Evolutionary conservation across 2,329 filamentous ascomycete genomes (phyloP).

Genomic region (Hypoxylon sp.): DNA sequence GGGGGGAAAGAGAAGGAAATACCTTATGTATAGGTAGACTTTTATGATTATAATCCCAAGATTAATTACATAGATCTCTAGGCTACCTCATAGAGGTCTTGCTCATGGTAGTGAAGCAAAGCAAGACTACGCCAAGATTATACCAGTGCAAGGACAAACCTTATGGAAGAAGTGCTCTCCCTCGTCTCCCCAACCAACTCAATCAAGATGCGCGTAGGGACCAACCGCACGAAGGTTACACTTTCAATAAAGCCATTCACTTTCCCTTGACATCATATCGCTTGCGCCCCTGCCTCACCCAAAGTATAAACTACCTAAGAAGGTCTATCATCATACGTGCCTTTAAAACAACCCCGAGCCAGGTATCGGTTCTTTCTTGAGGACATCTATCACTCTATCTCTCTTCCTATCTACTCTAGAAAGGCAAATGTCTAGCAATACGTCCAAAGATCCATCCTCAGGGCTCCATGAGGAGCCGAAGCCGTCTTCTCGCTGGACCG

Average conservation of each 20-base stretch:
- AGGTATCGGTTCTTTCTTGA: neutral
- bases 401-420: neutral
- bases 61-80: neutral
- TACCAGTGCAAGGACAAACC: conserved; percentile 19
- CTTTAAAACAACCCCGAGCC: neutral
- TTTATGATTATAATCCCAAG: neutral
- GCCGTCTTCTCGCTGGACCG: conserved; percentile 28
- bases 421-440: conserved; percentile 10
- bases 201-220: conserved; percentile 3
- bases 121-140: conserved; percentile 1
- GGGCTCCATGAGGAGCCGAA: neutral
- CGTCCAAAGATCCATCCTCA: neutral
- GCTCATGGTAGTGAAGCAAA: neutral
- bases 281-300: neutral
- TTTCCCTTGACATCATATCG: conserved; percentile 21
- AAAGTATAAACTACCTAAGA: neutral
- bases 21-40: neutral
- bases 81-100: neutral
- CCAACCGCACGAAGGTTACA: conserved; percentile 11
- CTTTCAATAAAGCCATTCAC: conserved; percentile 8
- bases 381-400: neutral
- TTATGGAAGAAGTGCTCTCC: conserved; percentile 5
- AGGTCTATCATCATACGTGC: neutral
- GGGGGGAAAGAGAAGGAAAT: neutral
- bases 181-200: neutral